Evolutionary conservation across 2,329 filamentous ascomycete genomes (phyloP).

Genomic region (Penicillium sp.): DNA sequence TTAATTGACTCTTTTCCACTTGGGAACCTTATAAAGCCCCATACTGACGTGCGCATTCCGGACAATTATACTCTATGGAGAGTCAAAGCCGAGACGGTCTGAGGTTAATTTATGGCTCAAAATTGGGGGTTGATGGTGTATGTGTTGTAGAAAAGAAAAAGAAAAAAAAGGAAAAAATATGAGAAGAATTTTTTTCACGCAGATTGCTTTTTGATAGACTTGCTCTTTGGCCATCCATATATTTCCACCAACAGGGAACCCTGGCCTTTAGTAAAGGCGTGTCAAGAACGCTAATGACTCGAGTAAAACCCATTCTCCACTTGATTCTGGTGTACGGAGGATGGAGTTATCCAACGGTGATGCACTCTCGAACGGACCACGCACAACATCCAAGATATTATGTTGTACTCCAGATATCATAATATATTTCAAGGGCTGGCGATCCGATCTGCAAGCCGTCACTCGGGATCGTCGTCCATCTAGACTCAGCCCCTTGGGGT

Average conservation of each 20-base stretch:
- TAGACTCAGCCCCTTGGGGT: constrained; percentile 15
- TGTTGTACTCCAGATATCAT: neutral
- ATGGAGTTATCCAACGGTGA: constrained; percentile 17
- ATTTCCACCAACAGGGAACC: constrained; percentile 8
- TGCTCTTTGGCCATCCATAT: neutral
- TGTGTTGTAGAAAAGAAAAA: constrained; percentile 8
- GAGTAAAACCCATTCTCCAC: neutral
- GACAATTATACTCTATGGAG: constrained; percentile 13
- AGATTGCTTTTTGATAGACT: neutral
- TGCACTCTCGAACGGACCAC: constrained; percentile 23
- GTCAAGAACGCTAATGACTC: neutral
- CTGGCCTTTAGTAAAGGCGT: neutral
- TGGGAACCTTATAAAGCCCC: constrained; percentile 2
- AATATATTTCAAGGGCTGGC: constrained; percentile 22
- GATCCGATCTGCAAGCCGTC: constrained; percentile 30
- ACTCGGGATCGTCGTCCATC: constrained; percentile 23
- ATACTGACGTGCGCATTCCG: constrained; percentile 4
- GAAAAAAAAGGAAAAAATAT: constrained; percentile 7
- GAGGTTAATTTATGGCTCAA: constrained; percentile 14
- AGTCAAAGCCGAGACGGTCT: constrained; percentile 15
- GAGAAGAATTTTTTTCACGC: constrained; percentile 9
- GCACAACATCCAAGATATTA: neutral
- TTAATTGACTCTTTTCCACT: constrained; percentile 6
- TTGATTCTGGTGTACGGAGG: neutral
- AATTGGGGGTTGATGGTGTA: constrained; percentile 3